Evolutionary conservation across 1,139 yeast species (phyloP).

Genomic region (Saccharomyces hybrid): DNA sequence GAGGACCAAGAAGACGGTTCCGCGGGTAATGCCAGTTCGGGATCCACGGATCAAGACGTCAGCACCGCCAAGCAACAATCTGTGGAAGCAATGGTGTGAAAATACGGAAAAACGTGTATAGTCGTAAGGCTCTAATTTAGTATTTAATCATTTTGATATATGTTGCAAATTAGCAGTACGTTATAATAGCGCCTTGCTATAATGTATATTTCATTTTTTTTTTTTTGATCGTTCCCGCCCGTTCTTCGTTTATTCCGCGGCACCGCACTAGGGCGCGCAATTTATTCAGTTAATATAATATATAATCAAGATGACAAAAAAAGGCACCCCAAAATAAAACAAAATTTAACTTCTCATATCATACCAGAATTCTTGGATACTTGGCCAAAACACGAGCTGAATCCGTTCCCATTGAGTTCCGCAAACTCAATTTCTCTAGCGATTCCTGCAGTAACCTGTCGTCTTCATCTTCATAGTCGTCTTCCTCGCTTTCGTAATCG

Average conservation of each 20-base stretch:
- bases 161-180: no score
- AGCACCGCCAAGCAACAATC: not conserved
- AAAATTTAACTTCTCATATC: not conserved
- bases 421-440: not conserved
- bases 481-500: conserved; percentile 15
- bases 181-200: not conserved
- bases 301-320: no score
- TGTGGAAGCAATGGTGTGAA: not conserved
- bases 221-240: no score
- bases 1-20: not conserved
- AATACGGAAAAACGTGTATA: not conserved
- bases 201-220: not conserved
- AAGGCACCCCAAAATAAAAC: not conserved
- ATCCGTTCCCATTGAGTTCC: not conserved
- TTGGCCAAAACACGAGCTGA: conserved; percentile 4
- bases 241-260: not conserved
- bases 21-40: not conserved
- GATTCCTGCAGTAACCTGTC: not conserved
- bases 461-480: conserved; percentile 5
- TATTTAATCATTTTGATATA: not conserved
- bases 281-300: not conserved
- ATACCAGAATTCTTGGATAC: conserved; percentile 13
- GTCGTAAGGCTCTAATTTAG: not conserved
- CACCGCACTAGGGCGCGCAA: not conserved
- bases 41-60: not conserved